Evolutionary conservation across 306 rosid genomes (phyloP).

Genomic region (Lathyrus sativus): DNA sequence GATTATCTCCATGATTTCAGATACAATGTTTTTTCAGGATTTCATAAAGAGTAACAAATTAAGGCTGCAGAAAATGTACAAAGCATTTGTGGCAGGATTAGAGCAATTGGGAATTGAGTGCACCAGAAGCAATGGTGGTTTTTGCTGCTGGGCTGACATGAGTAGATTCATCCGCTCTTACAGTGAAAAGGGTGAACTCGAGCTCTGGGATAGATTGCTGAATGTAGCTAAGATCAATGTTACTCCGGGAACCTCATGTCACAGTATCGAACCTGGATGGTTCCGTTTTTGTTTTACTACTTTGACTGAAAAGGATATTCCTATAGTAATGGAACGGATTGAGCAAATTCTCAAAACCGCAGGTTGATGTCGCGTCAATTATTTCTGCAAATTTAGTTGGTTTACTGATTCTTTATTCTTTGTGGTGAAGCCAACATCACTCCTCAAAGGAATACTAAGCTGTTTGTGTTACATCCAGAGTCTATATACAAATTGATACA

Average conservation of each 20-base stretch:
- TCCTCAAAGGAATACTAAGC: slow-evolving; percentile 20
- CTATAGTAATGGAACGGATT: slow-evolving; percentile 71
- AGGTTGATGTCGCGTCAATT: slow-evolving; percentile 47
- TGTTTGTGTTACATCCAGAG: background rate
- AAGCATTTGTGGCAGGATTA: slow-evolving; percentile 63
- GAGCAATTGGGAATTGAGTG: slow-evolving; percentile 76
- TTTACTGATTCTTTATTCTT: slow-evolving; percentile 48
- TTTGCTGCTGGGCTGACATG: slow-evolving; percentile 95
- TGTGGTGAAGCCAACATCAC: slow-evolving; percentile 23
- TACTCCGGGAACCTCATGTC: slow-evolving; percentile 85
- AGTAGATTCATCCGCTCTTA: slow-evolving; percentile 63
- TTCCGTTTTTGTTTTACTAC: slow-evolving; percentile 76
- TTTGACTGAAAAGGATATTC: slow-evolving; percentile 67
- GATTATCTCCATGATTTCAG: slow-evolving; percentile 81
- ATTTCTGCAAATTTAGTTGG: slow-evolving; percentile 25
- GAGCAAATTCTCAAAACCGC: slow-evolving; percentile 55
- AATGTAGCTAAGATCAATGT: slow-evolving; percentile 72
- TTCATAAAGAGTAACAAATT: slow-evolving; percentile 53
- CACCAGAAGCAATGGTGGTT: slow-evolving; percentile 71
- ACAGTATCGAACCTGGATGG: slow-evolving; percentile 94
- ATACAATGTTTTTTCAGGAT: slow-evolving; percentile 55
- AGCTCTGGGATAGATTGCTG: slow-evolving; percentile 89
- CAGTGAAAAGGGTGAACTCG: slow-evolving; percentile 90
- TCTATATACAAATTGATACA: background rate
- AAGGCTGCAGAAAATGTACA: slow-evolving; percentile 54